Percentiles rank a stretch among this genome's conserved stretches.
Conservation (phyloP, 768 basidiomycete genomes). For the Podaxis carcinomalis region DNA sequence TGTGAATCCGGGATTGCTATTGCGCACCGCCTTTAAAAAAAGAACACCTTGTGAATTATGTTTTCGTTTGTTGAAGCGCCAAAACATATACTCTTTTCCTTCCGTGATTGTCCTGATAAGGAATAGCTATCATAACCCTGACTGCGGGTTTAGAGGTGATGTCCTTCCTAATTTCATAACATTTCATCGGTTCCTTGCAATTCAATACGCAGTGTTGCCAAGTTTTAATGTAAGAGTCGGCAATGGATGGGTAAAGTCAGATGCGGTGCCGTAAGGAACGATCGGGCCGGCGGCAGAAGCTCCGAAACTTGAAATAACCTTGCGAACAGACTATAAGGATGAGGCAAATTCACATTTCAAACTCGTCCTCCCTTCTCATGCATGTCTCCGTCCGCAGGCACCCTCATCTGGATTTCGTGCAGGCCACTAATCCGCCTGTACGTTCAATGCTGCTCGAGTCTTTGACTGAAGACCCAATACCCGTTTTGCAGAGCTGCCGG, state of each 20-base stretch:
- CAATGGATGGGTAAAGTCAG: not conserved
- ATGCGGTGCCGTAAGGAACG: not conserved
- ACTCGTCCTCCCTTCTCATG: too few relatives aligned
- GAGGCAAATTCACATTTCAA: not conserved
- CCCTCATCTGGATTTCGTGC: constrained; percentile 60
- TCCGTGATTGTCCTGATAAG: too few relatives aligned
- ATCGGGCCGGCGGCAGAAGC: not conserved
- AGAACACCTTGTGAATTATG: too few relatives aligned
- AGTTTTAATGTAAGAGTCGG: not conserved
- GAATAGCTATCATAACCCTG: too few relatives aligned
- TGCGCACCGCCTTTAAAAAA: too few relatives aligned
- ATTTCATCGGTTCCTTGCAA: too few relatives aligned
- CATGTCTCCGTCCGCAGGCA: constrained; percentile 26
- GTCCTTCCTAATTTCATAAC: too few relatives aligned
- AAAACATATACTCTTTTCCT: too few relatives aligned
- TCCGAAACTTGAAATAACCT: not conserved
- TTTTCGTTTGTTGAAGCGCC: too few relatives aligned
- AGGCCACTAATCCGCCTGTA: constrained; percentile 59
- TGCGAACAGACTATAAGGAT: not conserved
- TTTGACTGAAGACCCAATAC: not conserved
- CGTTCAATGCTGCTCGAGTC: constrained; percentile 18
- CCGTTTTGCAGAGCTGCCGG: constrained; percentile 42
- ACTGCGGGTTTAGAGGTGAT: too few relatives aligned
- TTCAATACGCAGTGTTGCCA: too few relatives aligned
- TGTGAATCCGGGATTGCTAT: too few relatives aligned